Evolutionary conservation across 1,284 basidiomycete genomes (phyloP).

Genomic region (Exsudoporus floridanus): DNA sequence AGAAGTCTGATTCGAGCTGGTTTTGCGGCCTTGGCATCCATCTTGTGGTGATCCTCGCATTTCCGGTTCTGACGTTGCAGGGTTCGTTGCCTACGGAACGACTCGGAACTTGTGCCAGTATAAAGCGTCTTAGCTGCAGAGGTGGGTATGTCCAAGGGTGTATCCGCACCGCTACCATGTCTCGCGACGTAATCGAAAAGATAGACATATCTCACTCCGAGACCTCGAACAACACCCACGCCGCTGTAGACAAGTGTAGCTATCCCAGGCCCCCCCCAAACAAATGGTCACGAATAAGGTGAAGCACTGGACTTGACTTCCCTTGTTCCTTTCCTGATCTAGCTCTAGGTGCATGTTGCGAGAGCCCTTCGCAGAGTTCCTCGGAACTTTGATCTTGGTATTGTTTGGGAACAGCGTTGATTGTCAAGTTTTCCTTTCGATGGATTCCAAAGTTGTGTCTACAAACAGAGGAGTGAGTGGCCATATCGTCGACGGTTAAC

Average conservation of each 20-base stretch:
- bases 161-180: neutral
- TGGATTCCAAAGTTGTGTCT: slow-evolving; percentile 46
- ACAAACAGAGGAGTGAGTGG: slow-evolving; percentile 55
- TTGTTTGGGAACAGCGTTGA: slow-evolving; percentile 62
- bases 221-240: neutral
- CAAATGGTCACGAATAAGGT: slow-evolving; percentile 55
- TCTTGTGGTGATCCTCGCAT: too few relatives aligned
- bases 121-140: too few relatives aligned
- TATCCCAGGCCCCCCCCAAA: slow-evolving; percentile 36
- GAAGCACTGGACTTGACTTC: neutral
- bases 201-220: neutral
- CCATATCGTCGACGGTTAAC: neutral
- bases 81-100: neutral
- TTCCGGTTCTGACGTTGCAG: neutral
- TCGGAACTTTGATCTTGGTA: slow-evolving; percentile 61
- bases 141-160: too few relatives aligned
- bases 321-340: slow-evolving; percentile 10
- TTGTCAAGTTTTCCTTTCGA: slow-evolving; percentile 60
- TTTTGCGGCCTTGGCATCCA: too few relatives aligned
- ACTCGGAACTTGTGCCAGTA: neutral
- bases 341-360: slow-evolving; percentile 41
- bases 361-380: slow-evolving; percentile 64
- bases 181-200: slow-evolving; percentile 1
- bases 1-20: too few relatives aligned
- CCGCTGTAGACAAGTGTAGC: neutral